Conservation (phyloP, 352 stramenopile species). For the Phytophthora uliginosa region DNA sequence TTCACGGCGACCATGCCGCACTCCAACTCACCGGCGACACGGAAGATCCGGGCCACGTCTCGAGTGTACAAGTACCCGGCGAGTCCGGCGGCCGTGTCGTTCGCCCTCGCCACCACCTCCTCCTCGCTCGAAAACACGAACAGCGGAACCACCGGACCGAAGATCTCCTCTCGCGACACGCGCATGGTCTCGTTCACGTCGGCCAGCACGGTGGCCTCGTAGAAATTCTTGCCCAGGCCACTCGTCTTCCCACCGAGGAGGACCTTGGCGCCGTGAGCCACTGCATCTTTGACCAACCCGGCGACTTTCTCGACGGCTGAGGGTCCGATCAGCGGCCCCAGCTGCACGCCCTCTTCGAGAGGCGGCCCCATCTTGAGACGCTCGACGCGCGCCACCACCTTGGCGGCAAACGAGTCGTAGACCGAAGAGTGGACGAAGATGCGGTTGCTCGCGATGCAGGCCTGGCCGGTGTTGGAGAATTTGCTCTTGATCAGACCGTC, state of each 20-base stretch:
- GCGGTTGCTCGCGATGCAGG: slow-evolving; percentile 88
- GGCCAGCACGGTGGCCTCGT: slow-evolving; percentile 94
- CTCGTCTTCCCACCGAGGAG: slow-evolving; percentile 82
- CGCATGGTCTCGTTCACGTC: slow-evolving; percentile 85
- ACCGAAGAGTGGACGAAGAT: slow-evolving; percentile 95
- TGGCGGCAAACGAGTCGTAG: slow-evolving; percentile 92
- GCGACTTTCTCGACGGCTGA: slow-evolving; percentile 88
- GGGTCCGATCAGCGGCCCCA: slow-evolving; percentile 96
- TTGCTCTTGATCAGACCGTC: slow-evolving; percentile 85
- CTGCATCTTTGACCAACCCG: slow-evolving; percentile 86
- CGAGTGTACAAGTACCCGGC: slow-evolving; percentile 96
- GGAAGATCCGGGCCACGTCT: slow-evolving; percentile 86
- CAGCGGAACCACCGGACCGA: slow-evolving; percentile 95
- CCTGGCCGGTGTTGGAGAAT: slow-evolving; percentile 87
- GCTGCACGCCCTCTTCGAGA: slow-evolving; percentile 66
- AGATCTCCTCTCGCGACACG: slow-evolving; percentile 94
- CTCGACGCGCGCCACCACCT: slow-evolving; percentile 68
- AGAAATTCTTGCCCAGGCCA: slow-evolving; percentile 91
- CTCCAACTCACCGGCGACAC: slow-evolving; percentile 88
- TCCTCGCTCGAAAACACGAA: slow-evolving; percentile 94
- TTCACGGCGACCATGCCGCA: slow-evolving; percentile 96
- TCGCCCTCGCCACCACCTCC: slow-evolving; percentile 95
- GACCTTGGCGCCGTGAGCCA: slow-evolving; percentile 88
- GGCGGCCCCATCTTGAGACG: slow-evolving; percentile 90
- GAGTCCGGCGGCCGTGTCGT: slow-evolving; percentile 91